Percentiles rank a stretch among this genome's conserved stretches.
phyloP scores from a whole-genome alignment of 169 alveolate genomes.

The Cyclospora cayetanensis region DNA sequence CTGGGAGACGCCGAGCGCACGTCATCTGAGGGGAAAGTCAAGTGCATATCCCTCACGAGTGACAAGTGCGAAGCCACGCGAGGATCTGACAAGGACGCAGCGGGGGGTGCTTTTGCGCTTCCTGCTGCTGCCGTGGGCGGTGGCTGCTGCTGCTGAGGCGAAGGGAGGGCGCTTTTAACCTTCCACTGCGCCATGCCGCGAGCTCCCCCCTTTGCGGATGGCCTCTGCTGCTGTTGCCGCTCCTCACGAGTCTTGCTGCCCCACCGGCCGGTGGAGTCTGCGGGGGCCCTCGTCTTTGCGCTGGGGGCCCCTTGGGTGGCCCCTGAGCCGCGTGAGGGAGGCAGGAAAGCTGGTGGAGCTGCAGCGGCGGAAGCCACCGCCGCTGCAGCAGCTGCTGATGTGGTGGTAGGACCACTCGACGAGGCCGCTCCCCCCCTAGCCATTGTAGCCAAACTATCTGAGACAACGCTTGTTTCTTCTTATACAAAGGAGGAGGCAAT shows the following conservation, averaged over 20 bases:
- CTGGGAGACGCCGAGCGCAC: conserved; percentile 62
- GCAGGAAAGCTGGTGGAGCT: background rate
- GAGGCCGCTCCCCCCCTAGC: conserved; percentile 63
- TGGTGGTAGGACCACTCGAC: conserved; percentile 40
- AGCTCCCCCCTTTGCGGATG: conserved; percentile 26
- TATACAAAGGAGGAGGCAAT: background rate
- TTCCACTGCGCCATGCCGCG: conserved; percentile 54
- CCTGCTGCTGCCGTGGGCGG: conserved; percentile 3
- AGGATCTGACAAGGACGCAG: conserved; percentile 50
- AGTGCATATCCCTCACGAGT: background rate
- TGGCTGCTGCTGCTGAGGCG: background rate
- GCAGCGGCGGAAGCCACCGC: background rate
- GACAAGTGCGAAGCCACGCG: conserved; percentile 45
- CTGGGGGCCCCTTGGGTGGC: conserved; percentile 17
- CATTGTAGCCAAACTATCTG: background rate
- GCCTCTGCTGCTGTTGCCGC: conserved; percentile 5
- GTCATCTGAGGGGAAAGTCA: conserved; percentile 43
- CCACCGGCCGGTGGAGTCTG: conserved; percentile 8
- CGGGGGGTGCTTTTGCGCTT: conserved; percentile 3
- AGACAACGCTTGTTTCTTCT: conserved; percentile 40
- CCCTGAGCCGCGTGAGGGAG: conserved; percentile 2
- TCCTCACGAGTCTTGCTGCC: conserved; percentile 4
- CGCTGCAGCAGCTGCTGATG: background rate
- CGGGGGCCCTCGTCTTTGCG: conserved; percentile 6
- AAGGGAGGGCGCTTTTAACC: background rate